Base-by-base conservation (phyloP, 202 grass and related monocot genomes). In the Schoenoplectus tabernaemontani region DNA sequence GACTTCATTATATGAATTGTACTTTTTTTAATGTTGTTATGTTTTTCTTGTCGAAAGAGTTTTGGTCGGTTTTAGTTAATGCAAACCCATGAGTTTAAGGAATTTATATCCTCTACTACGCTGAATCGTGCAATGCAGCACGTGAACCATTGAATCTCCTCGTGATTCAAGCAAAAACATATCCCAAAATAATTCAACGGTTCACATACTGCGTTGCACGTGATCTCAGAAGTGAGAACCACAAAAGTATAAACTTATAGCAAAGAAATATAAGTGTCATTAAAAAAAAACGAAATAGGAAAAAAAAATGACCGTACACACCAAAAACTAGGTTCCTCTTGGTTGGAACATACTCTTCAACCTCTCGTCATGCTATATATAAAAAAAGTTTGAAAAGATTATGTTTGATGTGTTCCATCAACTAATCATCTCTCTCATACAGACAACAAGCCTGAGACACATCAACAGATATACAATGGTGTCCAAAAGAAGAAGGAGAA, bases 391-490 rank as follows among this genome's bases (percentile, higher is more conserved):
- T 46, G 13, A 74, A 53, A 74, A n/a, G n/a, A 34, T 36, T 53
- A 54, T 33, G 22, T 63, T 38, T 16, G 10, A 48, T 48, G 13
- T 12, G n/a, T 48, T 48, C 44, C 39, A 64, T 80, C 57, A 50
- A 46, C 58, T 47, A 59, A 42, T 36, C 3, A 30, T 80, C 13
- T 51, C 6, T 64, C 57, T 33, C 30, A 22, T 4, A 12, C 57
- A n/a, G n/a, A n/a, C n/a, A n/a, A n/a, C n/a, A n/a, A n/a, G n/a
- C 5, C n/a, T 44, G 0, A 43, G 3, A 3, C 7, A 69, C 4
- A 46, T 22, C 43, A 44, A 69, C 65, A 70, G 39, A 23, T 4
- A 79, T 11, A 79, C 43, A 64, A 80, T 80, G 77, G 57, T 80
- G 44, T 48, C 22, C 32, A 80, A 63, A 63, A 64, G 22, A 63